Evolutionary conservation across 2,329 filamentous ascomycete species (phyloP).

Genomic region (Rutstroemia sp.): DNA sequence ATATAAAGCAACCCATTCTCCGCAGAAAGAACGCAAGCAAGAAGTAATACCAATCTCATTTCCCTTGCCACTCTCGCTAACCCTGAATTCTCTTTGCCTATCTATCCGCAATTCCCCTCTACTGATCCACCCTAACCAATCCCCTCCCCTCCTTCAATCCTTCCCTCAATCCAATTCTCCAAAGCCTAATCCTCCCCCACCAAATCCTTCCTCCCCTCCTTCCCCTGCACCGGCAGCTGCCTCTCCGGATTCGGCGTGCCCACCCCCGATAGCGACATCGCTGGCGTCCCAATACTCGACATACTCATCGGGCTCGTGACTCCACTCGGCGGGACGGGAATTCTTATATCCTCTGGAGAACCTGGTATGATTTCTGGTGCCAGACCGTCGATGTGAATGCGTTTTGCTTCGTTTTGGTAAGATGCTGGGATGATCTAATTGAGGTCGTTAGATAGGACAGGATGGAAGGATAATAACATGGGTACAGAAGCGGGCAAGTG

Average conservation of each 20-base stretch:
- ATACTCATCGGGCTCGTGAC: conserved; percentile 23
- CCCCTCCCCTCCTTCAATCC: too few relatives aligned
- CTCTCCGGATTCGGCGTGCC: neutral
- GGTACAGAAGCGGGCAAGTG: too few relatives aligned
- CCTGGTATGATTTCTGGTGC: conserved; percentile 59
- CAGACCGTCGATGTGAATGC: conserved; percentile 73
- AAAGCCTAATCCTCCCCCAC: too few relatives aligned
- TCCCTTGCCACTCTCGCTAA: too few relatives aligned
- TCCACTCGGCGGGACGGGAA: conserved; percentile 60
- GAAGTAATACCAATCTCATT: too few relatives aligned
- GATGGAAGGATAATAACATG: neutral
- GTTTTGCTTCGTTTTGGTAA: conserved; percentile 92
- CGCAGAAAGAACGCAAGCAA: too few relatives aligned
- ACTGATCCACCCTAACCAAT: too few relatives aligned
- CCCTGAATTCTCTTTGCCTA: too few relatives aligned
- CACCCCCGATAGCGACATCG: neutral
- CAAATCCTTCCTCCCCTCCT: too few relatives aligned
- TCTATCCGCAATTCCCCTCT: too few relatives aligned
- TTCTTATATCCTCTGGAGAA: conserved; percentile 74
- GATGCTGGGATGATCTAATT: conserved; percentile 79
- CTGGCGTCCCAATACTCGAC: conserved; percentile 22
- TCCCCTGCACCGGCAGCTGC: neutral
- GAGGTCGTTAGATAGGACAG: conserved; percentile 1
- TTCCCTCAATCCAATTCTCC: too few relatives aligned
- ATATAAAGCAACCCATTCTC: too few relatives aligned